Evolutionary conservation across 2,329 filamentous ascomycete genomes (phyloP), one percentile per base, ranked within the genome.

Genomic region (Cryphonectria naterciae): DNA sequence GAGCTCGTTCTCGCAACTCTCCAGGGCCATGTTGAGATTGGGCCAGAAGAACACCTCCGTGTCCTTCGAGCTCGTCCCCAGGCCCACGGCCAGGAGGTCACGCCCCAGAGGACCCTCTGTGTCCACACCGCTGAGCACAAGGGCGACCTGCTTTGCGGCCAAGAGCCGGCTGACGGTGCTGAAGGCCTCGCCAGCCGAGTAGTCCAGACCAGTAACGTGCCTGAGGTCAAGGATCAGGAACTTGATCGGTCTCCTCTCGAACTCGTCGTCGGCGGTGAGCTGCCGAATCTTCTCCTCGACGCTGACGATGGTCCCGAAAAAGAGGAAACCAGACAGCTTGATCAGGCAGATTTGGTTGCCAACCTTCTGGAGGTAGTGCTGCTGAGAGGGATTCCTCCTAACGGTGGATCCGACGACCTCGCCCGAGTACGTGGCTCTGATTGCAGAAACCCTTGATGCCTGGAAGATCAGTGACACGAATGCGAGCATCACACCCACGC

Each of bases 231-330:
- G 85, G 25, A 99, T 89, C 58, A 99, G 85, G 79, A 94, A 99
- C 74, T 93, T 92, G 78, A 98, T 96, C 0, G 95, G 94, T 67
- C 91, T 88, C 74, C 89, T 84, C 37, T 85, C 84, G 78, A 98
- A 98, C 2, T 90, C 88, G 73, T 95, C 91, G 41, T 97, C 94
- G 39, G 95, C 91, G 63, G 98, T 91, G 43, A 98, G 83, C 4
- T 86, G 89, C 32, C 95, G 89, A 73, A 98, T 95, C 74, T 92
- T 92, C 73, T 93, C 92, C 80, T 99, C 96, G 0, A 99, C 95
- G 64, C 93, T 94, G 68, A 98, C 95, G 74, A 99, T 97, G 2
- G 95, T 98, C 22, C 96, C 96, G 75, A 99, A 99, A 85, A 99
- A 99, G n/a, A 99, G 88, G 77, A 95, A 98, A 0, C 96, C 95